Conservation (phyloP, 495 filamentous ascomycete genomes). For the Xylaria scruposa region DNA sequence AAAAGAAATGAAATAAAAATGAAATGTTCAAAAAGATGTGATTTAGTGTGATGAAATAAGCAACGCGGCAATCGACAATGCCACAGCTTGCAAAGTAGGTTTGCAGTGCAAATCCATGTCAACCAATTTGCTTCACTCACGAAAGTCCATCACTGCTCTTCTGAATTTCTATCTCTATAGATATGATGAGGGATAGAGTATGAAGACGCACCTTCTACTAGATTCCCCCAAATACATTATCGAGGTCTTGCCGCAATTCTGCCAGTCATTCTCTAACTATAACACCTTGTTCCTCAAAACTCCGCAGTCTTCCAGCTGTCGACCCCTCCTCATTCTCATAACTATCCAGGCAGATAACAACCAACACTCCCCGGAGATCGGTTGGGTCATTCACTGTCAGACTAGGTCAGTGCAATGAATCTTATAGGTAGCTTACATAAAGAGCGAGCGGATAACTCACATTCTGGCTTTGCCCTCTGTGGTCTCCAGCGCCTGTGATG, state of each 20-base stretch:
- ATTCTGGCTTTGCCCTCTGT: not conserved
- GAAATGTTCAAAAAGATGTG: not conserved
- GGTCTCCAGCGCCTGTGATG: constrained; percentile 7
- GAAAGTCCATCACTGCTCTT: not conserved
- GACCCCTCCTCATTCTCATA: constrained; percentile 2
- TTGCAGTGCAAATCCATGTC: not conserved
- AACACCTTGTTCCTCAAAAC: constrained; percentile 5
- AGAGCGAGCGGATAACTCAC: not conserved
- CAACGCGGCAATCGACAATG: not conserved
- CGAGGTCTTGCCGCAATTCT: not conserved
- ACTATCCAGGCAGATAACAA: constrained; percentile 8
- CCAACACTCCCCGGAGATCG: constrained; percentile 10
- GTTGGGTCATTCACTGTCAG: not conserved
- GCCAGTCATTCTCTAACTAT: constrained; percentile 9
- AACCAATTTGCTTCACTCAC: not conserved
- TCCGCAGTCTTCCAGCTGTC: not conserved
- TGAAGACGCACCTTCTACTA: not conserved
- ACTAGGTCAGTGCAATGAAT: not conserved
- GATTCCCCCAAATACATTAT: no score
- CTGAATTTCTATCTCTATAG: not conserved
- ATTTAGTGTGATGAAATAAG: not conserved
- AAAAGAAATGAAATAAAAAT: not conserved
- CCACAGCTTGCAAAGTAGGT: not conserved
- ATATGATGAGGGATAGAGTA: not conserved
- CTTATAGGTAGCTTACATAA: not conserved